Evolutionary conservation across 345 rosid species (phyloP), one percentile per base, ranked within the genome.

Genomic region (Lepidium africanum): DNA sequence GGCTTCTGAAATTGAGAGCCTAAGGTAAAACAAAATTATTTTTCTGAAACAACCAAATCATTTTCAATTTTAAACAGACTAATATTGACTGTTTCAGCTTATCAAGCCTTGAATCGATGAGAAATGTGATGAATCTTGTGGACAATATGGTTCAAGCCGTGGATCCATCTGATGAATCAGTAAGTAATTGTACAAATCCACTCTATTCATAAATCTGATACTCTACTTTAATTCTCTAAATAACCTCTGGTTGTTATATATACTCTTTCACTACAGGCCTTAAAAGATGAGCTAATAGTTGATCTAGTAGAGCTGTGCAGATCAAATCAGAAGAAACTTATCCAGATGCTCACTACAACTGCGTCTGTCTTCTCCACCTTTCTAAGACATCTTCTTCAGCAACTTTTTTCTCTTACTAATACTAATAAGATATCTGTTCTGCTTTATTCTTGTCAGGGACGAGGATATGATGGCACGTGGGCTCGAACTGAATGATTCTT

Each of bases 61-160:
- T 3, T 41, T 15, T 8, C 9, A 10, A 11, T 15, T 11, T 19
- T 15, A 17, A 3, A 5, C 41, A 32, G 23, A 12, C 37, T 32
- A 38, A 65, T 63, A 15, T 46, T 17, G 45, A 46, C 45, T 54
- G 39, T 59, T 65, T 27, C 81, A 95, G 99, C 65, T 65, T 84
- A 75, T 81, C 98, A 45, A 80, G 80, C 81, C 81, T 95, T 75
- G 93, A 85, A 38, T 81, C 98, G 4, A 89, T 89, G 87, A 76
- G 85, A 63, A 79, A 84, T 77, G 86, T 83, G 52, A 78, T 89
- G 94, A 88, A 87, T 45, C 92, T 95, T 39, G 74, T 89, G 51
- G 74, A 67, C 63, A 98, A 89, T 75, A 95, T 91, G 99, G 81
- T 95, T 78, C 92, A 85, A 81, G 99, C 96, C 54, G 89, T 85